phyloP scores from a whole-genome alignment of 305 asterid genomes.

The Fraxinus ornus region DNA sequence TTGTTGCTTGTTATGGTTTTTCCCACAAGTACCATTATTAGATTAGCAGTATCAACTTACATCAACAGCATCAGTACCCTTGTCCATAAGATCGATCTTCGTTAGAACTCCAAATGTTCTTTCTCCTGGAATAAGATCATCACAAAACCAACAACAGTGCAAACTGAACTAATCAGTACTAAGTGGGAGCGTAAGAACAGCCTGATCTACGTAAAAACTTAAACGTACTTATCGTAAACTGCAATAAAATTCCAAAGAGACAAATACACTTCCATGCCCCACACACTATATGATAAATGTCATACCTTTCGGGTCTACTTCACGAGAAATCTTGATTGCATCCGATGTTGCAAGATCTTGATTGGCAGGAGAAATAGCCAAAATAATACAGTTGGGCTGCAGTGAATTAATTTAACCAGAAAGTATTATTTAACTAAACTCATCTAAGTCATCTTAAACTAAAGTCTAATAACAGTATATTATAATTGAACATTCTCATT shows the following conservation, averaged over 20 bases:
- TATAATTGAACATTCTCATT: background rate
- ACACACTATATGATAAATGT: background rate
- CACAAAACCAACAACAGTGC: background rate
- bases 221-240: no score
- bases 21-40: background rate
- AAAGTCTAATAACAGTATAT: background rate
- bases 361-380: slow-evolving; percentile 95
- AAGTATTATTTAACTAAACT: slow-evolving; percentile 16
- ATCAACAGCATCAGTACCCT: slow-evolving; percentile 99
- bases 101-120: slow-evolving; percentile 96
- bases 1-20: background rate
- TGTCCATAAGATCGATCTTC: slow-evolving; percentile 96
- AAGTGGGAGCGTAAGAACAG: slow-evolving; percentile 15
- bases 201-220: no score
- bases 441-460: slow-evolving; percentile 23
- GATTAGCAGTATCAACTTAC: slow-evolving; percentile 49
- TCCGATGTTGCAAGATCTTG: slow-evolving; percentile 99
- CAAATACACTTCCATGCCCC: no score
- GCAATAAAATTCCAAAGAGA: no score
- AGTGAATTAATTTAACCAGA: slow-evolving; percentile 28
- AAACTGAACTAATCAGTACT: background rate
- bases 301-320: slow-evolving; percentile 93
- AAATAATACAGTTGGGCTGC: slow-evolving; percentile 95
- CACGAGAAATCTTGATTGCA: slow-evolving; percentile 94
- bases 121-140: slow-evolving; percentile 65